Conservation (phyloP, 1,139 yeast species). For the Kodamaea suecica region DNA sequence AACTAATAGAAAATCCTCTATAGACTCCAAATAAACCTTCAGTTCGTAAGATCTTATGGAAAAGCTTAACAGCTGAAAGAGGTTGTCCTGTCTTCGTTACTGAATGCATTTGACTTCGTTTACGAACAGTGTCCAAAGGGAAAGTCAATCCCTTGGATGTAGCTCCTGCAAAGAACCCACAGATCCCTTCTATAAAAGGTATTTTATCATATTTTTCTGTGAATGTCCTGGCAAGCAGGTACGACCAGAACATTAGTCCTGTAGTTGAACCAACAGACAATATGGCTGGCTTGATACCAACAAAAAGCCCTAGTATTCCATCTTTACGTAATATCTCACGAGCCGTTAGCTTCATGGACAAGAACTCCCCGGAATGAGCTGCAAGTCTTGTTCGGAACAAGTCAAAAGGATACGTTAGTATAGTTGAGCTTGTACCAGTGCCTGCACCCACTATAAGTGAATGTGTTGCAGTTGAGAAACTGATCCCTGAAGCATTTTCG, state of each 20-base stretch:
- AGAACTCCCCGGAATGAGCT: slow-evolving; percentile 47
- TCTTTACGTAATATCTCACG: slow-evolving; percentile 42
- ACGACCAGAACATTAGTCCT: slow-evolving; percentile 67
- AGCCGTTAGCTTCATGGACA: slow-evolving; percentile 45
- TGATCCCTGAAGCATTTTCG: slow-evolving; percentile 23
- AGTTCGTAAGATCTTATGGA: slow-evolving; percentile 38
- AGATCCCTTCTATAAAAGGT: slow-evolving; percentile 56
- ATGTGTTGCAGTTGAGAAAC: slow-evolving; percentile 39
- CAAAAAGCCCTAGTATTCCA: slow-evolving; percentile 57
- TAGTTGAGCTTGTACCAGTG: slow-evolving; percentile 74
- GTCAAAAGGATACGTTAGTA: slow-evolving; percentile 83
- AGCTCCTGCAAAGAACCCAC: slow-evolving; percentile 78
- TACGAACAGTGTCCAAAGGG: slow-evolving; percentile 82
- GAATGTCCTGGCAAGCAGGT: slow-evolving; percentile 46
- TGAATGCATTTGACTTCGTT: slow-evolving; percentile 68
- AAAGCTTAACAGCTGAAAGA: slow-evolving; percentile 19
- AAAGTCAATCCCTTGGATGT: slow-evolving; percentile 70
- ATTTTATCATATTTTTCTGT: slow-evolving; percentile 24
- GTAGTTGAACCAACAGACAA: slow-evolving; percentile 62
- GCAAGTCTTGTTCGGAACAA: slow-evolving; percentile 80
- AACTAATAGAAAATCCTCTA: slow-evolving; percentile 66
- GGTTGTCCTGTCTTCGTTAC: slow-evolving; percentile 12
- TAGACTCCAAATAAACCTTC: slow-evolving; percentile 72
- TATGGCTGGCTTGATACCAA: slow-evolving; percentile 63
- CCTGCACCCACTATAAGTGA: slow-evolving; percentile 67